Conservation (phyloP, 306 rosid species). For the Glycine latifolia region DNA sequence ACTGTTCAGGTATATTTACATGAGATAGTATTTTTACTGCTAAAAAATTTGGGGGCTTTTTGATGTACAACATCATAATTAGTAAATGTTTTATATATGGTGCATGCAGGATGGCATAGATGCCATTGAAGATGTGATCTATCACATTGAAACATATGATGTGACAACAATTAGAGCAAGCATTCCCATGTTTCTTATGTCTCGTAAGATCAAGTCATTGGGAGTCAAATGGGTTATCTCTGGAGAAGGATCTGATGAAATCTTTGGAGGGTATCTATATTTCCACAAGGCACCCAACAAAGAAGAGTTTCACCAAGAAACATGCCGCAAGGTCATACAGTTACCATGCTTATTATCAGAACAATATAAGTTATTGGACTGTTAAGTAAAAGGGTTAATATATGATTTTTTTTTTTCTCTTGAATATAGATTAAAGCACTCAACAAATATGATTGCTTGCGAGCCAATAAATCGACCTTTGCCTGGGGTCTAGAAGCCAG, state of each 20-base stretch:
- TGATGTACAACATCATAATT: not conserved
- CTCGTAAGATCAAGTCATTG: conserved; percentile 79
- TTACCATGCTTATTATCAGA: conserved; percentile 10
- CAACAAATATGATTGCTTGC: conserved; percentile 79
- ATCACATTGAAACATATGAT: conserved; percentile 83
- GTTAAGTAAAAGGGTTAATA: not conserved
- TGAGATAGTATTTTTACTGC: not conserved
- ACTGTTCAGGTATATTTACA: conserved; percentile 73
- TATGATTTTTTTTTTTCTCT: not conserved
- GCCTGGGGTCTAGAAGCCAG: conserved; percentile 95
- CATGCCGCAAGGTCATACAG: conserved; percentile 75
- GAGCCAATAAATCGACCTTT: conserved; percentile 84
- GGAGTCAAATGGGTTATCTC: conserved; percentile 91
- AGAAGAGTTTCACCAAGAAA: conserved; percentile 88
- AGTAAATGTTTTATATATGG: conserved; percentile 29
- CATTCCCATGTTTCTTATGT: conserved; percentile 91
- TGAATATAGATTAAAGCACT: conserved; percentile 77
- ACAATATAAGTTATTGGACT: not conserved
- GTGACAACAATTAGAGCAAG: conserved; percentile 86
- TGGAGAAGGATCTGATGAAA: conserved; percentile 93
- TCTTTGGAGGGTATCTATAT: conserved; percentile 89
- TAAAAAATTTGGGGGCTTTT: not conserved
- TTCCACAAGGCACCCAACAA: conserved; percentile 94
- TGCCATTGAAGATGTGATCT: conserved; percentile 88
- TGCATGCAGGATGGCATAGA: conserved; percentile 77